phyloP scores from a whole-genome alignment of 345 rosid species.

The Cardamine resedifolia region DNA sequence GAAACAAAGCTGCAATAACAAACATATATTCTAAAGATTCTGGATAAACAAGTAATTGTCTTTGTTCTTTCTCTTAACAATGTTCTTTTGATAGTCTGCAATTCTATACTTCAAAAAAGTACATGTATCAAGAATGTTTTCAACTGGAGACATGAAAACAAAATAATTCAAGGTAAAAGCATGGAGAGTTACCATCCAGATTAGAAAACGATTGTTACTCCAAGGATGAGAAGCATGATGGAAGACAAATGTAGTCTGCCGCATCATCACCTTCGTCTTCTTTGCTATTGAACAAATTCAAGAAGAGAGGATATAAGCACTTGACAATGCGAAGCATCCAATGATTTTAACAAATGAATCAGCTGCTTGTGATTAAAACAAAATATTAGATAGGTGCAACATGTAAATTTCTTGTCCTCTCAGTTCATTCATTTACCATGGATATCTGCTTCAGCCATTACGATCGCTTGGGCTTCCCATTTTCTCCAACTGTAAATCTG shows the following conservation, averaged over 20 bases:
- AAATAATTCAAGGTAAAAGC: neutral
- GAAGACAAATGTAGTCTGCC: constrained; percentile 82
- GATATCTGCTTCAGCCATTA: constrained; percentile 51
- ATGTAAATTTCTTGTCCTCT: neutral
- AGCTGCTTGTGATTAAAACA: neutral
- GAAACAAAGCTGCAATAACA: constrained; percentile 77
- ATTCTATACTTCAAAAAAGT: neutral
- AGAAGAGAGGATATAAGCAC: constrained; percentile 15
- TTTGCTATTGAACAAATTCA: constrained; percentile 47
- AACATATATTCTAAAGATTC: neutral
- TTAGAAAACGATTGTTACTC: constrained; percentile 83
- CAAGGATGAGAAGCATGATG: constrained; percentile 96
- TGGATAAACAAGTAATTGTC: constrained; percentile 1
- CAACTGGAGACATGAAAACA: neutral
- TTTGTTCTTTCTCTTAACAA: neutral
- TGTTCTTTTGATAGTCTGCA: neutral
- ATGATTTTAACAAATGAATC: neutral
- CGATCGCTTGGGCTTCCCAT: constrained; percentile 71
- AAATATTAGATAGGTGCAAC: neutral
- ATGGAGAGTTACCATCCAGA: constrained; percentile 75
- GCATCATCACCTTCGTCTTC: constrained; percentile 62
- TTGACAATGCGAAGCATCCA: neutral
- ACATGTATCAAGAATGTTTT: constrained; percentile 3
- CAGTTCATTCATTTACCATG: constrained; percentile 48
- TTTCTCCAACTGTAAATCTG: constrained; percentile 96